Conservation (phyloP, 1,139 yeast genomes). For the Yamadazyma blattariae region DNA sequence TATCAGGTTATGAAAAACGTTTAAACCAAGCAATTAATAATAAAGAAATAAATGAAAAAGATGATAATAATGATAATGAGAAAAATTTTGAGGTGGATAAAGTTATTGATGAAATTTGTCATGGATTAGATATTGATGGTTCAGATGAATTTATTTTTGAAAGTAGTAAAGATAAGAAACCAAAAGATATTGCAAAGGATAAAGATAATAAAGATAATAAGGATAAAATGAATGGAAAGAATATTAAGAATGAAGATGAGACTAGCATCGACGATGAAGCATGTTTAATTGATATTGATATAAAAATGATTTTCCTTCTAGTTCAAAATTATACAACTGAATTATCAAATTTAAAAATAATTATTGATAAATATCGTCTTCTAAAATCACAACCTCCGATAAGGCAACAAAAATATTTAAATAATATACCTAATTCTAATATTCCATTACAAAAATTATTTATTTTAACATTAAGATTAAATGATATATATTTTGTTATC, state of each 20-base stretch:
- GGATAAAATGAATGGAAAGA: no score
- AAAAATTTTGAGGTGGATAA: background rate
- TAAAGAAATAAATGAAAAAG: background rate
- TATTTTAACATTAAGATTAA: conserved; percentile 41
- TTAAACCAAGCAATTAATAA: conserved; percentile 34
- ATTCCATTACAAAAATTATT: conserved; percentile 46
- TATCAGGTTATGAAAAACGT: conserved; percentile 47
- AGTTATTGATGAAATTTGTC: conserved; percentile 3
- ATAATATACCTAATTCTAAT: conserved; percentile 21
- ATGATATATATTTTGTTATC: conserved; percentile 44
- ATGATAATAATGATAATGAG: background rate
- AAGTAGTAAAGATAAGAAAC: background rate
- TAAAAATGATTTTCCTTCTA: conserved; percentile 29
- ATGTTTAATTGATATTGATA: conserved; percentile 41
- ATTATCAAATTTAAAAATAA: conserved; percentile 23
- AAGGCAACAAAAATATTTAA: conserved; percentile 10
- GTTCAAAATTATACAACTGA: conserved; percentile 20
- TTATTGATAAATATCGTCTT: conserved; percentile 20
- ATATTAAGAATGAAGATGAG: no score
- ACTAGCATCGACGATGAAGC: conserved; percentile 21
- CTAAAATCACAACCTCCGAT: conserved; percentile 18
- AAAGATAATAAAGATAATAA: no score
- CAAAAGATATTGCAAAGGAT: background rate
- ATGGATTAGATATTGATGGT: conserved; percentile 16
- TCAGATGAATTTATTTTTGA: conserved; percentile 15